A percentile compares a stretch with the other conserved stretches of the same genome.
Conservation (phyloP, 805 yeast genomes). For the Torulaspora quercuum region DNA sequence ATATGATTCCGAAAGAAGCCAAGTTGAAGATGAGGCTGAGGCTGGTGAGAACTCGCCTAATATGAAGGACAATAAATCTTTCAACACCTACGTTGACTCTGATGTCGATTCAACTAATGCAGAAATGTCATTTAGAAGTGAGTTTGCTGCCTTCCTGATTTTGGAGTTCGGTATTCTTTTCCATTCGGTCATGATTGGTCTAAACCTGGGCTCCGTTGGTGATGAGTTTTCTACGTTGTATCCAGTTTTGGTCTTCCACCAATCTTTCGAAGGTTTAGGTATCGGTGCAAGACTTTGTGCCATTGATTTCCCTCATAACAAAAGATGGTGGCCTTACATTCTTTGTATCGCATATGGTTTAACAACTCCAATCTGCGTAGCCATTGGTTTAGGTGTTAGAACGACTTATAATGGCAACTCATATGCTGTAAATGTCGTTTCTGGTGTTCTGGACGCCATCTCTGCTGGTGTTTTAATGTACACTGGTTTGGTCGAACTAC, state of each 20-base stretch:
- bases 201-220: conserved; percentile 60
- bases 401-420: conserved; percentile 53
- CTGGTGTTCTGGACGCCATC: conserved; percentile 64
- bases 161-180: conserved; percentile 70
- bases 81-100: conserved; percentile 3
- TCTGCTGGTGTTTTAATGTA: conserved; percentile 70
- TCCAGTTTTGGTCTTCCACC: conserved; percentile 67
- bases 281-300: conserved; percentile 65
- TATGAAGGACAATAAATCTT: neutral
- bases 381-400: conserved; percentile 70
- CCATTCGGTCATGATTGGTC: conserved; percentile 73
- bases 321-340: conserved; percentile 41
- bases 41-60: neutral
- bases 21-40: conserved; percentile 1
- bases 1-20: neutral
- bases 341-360: conserved; percentile 50
- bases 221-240: conserved; percentile 61
- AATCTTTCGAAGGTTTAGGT: conserved; percentile 75
- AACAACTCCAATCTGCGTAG: conserved; percentile 65
- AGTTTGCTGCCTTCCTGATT: conserved; percentile 46
- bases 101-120: conserved; percentile 6
- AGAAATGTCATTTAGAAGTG: conserved; percentile 9
- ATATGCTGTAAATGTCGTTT: conserved; percentile 49
- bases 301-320: conserved; percentile 49
- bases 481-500: conserved; percentile 67